Evolutionary conservation across 2,329 filamentous ascomycete genomes (phyloP).

Genomic region (Plectosphaerella sp.): DNA sequence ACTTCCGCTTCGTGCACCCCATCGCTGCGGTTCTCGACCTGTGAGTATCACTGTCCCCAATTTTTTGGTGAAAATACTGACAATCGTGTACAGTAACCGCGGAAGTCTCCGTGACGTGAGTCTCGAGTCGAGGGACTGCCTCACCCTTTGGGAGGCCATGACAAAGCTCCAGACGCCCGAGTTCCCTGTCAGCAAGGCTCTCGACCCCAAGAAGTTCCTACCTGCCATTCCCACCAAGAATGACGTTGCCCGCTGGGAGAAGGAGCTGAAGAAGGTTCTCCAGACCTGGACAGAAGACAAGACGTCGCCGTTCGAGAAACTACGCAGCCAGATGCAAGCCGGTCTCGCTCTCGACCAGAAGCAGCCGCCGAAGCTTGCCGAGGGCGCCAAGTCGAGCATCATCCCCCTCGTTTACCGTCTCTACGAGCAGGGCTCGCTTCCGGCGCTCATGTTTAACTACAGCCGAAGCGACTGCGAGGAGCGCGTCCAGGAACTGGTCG

Average conservation of each 20-base stretch:
- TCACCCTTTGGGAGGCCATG: conserved; percentile 63
- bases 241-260: conserved; percentile 64
- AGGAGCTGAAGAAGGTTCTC: conserved; percentile 28
- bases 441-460: conserved; percentile 75
- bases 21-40: conserved; percentile 58
- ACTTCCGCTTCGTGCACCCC: conserved; percentile 62
- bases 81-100: conserved; percentile 33
- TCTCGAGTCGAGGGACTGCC: conserved; percentile 68
- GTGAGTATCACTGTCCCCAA: conserved; percentile 15
- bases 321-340: conserved; percentile 39
- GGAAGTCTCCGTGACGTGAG: conserved; percentile 63
- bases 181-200: conserved; percentile 39
- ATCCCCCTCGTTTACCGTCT: conserved; percentile 57
- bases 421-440: conserved; percentile 60
- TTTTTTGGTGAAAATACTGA: neutral
- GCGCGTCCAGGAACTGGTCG: conserved; percentile 46
- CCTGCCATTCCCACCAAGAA: conserved; percentile 56
- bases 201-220: conserved; percentile 46
- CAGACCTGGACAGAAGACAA: conserved; percentile 54
- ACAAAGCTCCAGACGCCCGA: conserved; percentile 45
- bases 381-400: neutral
- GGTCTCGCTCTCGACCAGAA: neutral
- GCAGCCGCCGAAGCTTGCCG: conserved; percentile 6
- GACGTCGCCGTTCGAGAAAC: conserved; percentile 33
- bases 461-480: conserved; percentile 62